phyloP scores from a whole-genome alignment of 306 rosid genomes.

The Vigna trinervia region DNA sequence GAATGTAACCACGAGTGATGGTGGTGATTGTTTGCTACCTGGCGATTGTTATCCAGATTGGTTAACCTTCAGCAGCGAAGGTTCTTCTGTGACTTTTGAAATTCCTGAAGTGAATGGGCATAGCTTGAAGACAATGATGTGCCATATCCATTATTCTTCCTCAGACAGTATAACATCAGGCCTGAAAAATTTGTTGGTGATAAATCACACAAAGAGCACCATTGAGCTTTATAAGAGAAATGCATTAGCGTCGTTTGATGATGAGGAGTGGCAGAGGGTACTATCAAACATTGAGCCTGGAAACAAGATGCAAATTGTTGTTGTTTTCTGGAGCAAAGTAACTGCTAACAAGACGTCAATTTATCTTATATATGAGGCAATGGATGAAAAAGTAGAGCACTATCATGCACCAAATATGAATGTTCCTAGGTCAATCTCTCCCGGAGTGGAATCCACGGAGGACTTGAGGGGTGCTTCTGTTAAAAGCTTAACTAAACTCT shows the following conservation, averaged over 20 bases:
- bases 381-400: not conserved
- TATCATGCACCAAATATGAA: not conserved
- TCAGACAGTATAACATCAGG: not conserved
- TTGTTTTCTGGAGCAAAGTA: not conserved
- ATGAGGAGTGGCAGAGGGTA: constrained; percentile 16
- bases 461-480: not conserved
- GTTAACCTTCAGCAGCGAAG: not conserved
- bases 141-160: constrained; percentile 4
- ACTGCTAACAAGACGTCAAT: not conserved
- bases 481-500: not conserved
- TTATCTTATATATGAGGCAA: constrained; percentile 12
- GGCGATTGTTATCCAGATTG: constrained; percentile 21
- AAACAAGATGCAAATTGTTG: not conserved
- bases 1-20: not conserved
- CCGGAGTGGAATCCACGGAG: not conserved
- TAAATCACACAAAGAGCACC: constrained; percentile 23
- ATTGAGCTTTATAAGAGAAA: constrained; percentile 15
- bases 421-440: not conserved
- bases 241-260: not conserved
- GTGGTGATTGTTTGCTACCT: not conserved
- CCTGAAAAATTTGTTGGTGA: constrained; percentile 5
- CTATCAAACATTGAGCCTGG: constrained; percentile 21
- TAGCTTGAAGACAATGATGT: constrained; percentile 21
- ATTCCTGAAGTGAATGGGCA: constrained; percentile 10
- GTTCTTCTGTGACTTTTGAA: not conserved